Evolutionary conservation across 768 basidiomycete genomes (phyloP), one percentile per base, ranked within the genome.

Genomic region (Fomitopsis serialis): DNA sequence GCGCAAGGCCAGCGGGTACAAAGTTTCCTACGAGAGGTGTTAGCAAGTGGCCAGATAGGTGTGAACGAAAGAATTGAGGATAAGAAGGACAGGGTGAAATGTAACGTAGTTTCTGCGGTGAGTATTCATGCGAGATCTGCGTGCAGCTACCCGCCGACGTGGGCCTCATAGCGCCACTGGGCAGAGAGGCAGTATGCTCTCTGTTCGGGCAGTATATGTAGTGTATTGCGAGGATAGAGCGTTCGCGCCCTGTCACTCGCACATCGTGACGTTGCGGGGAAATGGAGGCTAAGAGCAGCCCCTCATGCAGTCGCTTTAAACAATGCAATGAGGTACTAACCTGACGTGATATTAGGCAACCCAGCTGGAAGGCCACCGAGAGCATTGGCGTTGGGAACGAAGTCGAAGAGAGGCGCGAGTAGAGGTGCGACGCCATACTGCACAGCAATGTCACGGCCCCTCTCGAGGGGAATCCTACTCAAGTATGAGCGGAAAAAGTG

Each of bases 351-450:
- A 47, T 59, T 54, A n/a, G 63, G 61, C 54, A 67, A 54, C 46
- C 66, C 62, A 32, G 65, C 50, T 9, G 89, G 86, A 46, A 92
- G 76, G 37, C 84, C 74, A n/a, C 80, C 72, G 50, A 92, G 74
- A 19, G 87, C 81, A 59, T 79, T 79, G 46, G 87, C 79, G 60
- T 80, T 81, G 2, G 93, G 94, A 17, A 87, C 84, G 65, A 93
- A 95, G 70, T 98, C 95, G 70, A 99, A 96, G 55, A 99, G 78
- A 1, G 95, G 93, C 1, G 85, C 78, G 53, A 99, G 79, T 49
- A 97, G 77, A 44, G 87, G 84, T 29, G 89, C 85, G 42, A 99
- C 95, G 52, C 92, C 93, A 70, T 90, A 98, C 63, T 92, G 92
- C 15, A 82, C 70, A 2, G 97, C 95, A 45, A 99, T 85, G 61